A percentile compares a stretch with the other conserved stretches of the same genome.
These are phyloP conservation scores for Lasiosphaeria hispida DNA, from an alignment of 495 filamentous ascomycete genomes.

Conservation along the genomic window DNA sequence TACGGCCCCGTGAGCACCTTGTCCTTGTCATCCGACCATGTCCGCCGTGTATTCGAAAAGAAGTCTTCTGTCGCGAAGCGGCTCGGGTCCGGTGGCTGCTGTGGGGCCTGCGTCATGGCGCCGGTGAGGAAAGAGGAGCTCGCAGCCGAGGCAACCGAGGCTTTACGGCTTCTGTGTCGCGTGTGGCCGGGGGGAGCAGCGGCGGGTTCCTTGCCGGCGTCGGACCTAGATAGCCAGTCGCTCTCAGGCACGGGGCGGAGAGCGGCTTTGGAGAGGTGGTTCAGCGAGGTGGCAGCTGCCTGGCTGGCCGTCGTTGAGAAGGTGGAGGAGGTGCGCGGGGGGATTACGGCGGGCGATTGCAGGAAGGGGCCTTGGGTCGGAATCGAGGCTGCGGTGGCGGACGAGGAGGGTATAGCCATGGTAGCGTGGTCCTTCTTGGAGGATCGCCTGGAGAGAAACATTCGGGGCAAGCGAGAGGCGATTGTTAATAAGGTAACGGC, in stretches of 20 bases:
- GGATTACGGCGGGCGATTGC: slow-evolving; percentile 66
- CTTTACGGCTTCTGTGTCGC: slow-evolving; percentile 36
- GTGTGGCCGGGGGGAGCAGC: slow-evolving; percentile 17
- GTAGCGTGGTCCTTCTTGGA: slow-evolving; percentile 26
- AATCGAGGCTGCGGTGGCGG: slow-evolving; percentile 1
- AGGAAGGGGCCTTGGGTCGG: slow-evolving; percentile 33
- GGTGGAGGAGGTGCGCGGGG: slow-evolving; percentile 69
- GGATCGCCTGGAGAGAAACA: slow-evolving; percentile 24
- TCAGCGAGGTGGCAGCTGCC: slow-evolving; percentile 15
- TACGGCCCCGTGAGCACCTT: slow-evolving; percentile 80
- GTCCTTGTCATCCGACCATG: slow-evolving; percentile 72
- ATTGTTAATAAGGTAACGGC: neutral
- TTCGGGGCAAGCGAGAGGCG: slow-evolving; percentile 5
- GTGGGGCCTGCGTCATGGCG: slow-evolving; percentile 33
- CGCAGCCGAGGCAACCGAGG: slow-evolving; percentile 25
- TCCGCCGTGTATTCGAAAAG: slow-evolving; percentile 35
- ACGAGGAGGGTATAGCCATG: slow-evolving; percentile 27
- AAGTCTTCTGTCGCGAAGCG: slow-evolving; percentile 49
- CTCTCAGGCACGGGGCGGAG: slow-evolving; percentile 55
- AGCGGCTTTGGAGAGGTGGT: slow-evolving; percentile 43
- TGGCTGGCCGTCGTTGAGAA: slow-evolving; percentile 16
- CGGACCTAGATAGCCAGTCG: slow-evolving; percentile 48
- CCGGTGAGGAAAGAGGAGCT: slow-evolving; percentile 28
- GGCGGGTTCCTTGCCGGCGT: neutral
- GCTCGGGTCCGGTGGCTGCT: slow-evolving; percentile 39